These are phyloP conservation scores for Leavenworthia alabamica DNA, from an alignment of 345 rosid genomes.

Conservation along the genomic window DNA sequence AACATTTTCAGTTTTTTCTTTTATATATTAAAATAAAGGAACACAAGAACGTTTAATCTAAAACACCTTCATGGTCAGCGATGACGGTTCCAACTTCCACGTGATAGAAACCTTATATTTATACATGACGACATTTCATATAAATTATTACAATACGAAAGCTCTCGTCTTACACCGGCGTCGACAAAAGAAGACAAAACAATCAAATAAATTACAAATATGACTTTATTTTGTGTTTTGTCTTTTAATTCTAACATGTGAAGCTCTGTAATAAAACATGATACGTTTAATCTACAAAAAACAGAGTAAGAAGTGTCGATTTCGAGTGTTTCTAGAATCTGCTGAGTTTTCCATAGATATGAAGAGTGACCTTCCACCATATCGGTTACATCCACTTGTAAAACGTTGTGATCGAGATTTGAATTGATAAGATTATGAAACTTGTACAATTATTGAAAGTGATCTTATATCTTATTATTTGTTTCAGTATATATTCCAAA, in stretches of 20 bases:
- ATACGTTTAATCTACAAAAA: constrained; percentile 31
- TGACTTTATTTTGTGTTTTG: neutral
- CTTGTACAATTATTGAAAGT: neutral
- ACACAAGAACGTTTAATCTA: neutral
- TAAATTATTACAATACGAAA: constrained; percentile 2
- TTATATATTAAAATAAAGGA: neutral
- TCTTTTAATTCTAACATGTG: neutral
- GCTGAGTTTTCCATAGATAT: constrained; percentile 70
- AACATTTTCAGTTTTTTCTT: neutral
- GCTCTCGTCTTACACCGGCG: constrained; percentile 11
- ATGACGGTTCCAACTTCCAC: neutral
- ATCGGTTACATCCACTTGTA: constrained; percentile 76
- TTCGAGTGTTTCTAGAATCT: constrained; percentile 72
- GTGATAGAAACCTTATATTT: too few species aligned
- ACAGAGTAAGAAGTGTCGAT: constrained; percentile 74
- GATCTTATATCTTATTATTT: constrained; percentile 1
- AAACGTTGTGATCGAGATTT: constrained; percentile 1
- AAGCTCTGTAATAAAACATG: neutral
- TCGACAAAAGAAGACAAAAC: neutral
- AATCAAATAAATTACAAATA: neutral
- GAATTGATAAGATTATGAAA: neutral
- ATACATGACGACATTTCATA: neutral
- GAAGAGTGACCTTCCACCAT: constrained; percentile 85
- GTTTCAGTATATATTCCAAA: constrained; percentile 32
- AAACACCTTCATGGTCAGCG: neutral